Percentiles rank a stretch among this genome's conserved stretches.
phyloP scores from a whole-genome alignment of 1,139 yeast genomes.

The Debaryomyces singareniensis region DNA sequence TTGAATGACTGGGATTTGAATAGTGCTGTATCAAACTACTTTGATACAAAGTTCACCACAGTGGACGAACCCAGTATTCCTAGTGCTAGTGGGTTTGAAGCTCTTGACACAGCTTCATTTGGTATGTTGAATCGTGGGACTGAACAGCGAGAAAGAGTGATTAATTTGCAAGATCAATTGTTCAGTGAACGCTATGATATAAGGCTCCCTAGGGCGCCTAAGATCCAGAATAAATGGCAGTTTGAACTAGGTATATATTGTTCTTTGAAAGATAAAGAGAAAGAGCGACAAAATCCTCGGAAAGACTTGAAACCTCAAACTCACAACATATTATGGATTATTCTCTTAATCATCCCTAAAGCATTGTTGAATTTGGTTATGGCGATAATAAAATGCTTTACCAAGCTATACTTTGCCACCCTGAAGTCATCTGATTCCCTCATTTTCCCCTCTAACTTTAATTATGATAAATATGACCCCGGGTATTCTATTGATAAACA shows the following conservation, averaged over 20 bases:
- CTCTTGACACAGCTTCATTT: slow-evolving; percentile 3
- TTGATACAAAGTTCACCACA: slow-evolving; percentile 42
- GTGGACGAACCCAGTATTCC: slow-evolving; percentile 7
- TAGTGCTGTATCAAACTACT: slow-evolving; percentile 42
- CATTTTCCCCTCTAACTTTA: slow-evolving; percentile 21
- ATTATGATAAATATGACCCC: slow-evolving; percentile 14
- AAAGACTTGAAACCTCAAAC: slow-evolving; percentile 6
- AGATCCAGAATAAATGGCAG: slow-evolving; percentile 36
- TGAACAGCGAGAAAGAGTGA: slow-evolving; percentile 2
- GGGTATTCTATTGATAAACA: slow-evolving; percentile 8
- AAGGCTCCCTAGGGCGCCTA: slow-evolving; percentile 36
- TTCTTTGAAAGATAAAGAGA: slow-evolving; percentile 17
- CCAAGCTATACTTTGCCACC: slow-evolving; percentile 19
- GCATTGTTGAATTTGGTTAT: slow-evolving; percentile 27
- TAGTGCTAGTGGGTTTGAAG: slow-evolving; percentile 9
- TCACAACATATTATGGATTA: slow-evolving; percentile 30
- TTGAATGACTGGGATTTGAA: slow-evolving; percentile 45
- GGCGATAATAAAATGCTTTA: slow-evolving; percentile 27
- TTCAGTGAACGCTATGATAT: slow-evolving; percentile 31
- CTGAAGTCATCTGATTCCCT: slow-evolving; percentile 5
- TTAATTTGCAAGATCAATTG: slow-evolving; percentile 29
- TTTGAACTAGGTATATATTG: slow-evolving; percentile 41
- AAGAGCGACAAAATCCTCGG: slow-evolving; percentile 3
- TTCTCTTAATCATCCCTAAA: slow-evolving; percentile 42
- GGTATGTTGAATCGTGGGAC: slow-evolving; percentile 3